These are phyloP conservation scores for Globisporangium paroecandrum DNA, from an alignment of 352 stramenopile species.

Conservation along the genomic window DNA sequence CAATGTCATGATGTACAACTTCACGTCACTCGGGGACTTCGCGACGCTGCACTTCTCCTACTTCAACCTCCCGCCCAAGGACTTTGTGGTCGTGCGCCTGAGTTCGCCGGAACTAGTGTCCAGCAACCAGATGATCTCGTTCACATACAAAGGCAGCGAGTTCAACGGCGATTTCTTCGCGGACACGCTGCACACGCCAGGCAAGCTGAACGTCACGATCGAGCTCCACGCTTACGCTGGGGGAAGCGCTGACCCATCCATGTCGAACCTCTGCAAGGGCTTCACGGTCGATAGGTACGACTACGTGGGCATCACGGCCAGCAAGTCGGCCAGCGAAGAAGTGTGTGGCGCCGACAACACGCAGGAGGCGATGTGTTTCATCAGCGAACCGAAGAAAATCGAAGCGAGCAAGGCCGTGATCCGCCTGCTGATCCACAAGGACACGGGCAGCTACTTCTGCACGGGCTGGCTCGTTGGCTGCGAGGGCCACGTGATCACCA, in stretches of 20 bases:
- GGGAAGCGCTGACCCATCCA: constrained; percentile 17
- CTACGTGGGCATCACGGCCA: constrained; percentile 18
- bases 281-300: constrained; percentile 55
- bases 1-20: constrained; percentile 23
- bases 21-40: constrained; percentile 52
- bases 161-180: constrained; percentile 33
- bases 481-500: constrained; percentile 74
- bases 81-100: constrained; percentile 45
- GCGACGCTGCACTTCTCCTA: constrained; percentile 58
- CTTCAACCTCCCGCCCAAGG: constrained; percentile 56
- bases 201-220: neutral
- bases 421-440: constrained; percentile 67
- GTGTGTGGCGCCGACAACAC: constrained; percentile 64
- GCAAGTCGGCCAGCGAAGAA: constrained; percentile 31
- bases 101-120: neutral
- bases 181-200: constrained; percentile 20
- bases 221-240: constrained; percentile 20
- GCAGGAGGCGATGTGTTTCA: constrained; percentile 56
- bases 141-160: constrained; percentile 38
- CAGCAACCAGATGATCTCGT: constrained; percentile 21
- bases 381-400: constrained; percentile 16
- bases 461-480: constrained; percentile 75
- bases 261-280: constrained; percentile 31
- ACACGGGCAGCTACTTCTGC: constrained; percentile 51
- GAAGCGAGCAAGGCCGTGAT: constrained; percentile 36